Base-by-base conservation (phyloP, 1,139 yeast genomes). In the Debaryomyces subglobosus region DNA sequence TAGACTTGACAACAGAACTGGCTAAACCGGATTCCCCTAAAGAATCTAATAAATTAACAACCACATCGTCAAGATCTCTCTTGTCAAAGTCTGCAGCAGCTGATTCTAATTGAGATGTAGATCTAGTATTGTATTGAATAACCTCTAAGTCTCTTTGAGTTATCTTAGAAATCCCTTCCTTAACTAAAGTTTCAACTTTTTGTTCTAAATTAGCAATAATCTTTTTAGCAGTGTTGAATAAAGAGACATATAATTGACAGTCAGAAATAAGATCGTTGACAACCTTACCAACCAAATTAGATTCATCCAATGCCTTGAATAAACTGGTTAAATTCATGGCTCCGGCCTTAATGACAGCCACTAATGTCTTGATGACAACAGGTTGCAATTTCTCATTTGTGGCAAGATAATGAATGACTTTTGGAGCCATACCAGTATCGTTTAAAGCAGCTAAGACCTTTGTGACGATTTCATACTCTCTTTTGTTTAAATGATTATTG, bases 11-110 rank as follows among this genome's bases (percentile, higher is more conserved):
- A 18, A 75, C 78, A 33, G 72, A 68, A 39, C 71, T 56, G 15
- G 77, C 79, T 55, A 75, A 72, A 15, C 79, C 79, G 13, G 79
- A 74, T 41, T 63, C 50, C 38, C 66, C 74, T 56, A 74, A 69
- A 7, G 78, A 72, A 56, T 74, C 70, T 57, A 74, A 70, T 48
- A 73, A 63, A 49, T 71, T 72, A 39, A 69, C 67, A 13, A 71
- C 68, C 43, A 73, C 63, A 24, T 60, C 59, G 52, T 69, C 60
- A 30, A 62, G 54, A 49, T 65, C 75, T 53, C 71, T 60, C 53
- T 60, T 59, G 12, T 35, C 43, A 34, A 18, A 42, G 13, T 61
- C 62, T 3, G 47, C 13, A 6, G 23, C 44, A 42, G 23, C 8
- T 16, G 38, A 20, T 20, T 18, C 16, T 20, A 21, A 10, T 35